A percentile compares a stretch with the other conserved stretches of the same genome.
Conservation (phyloP, 768 basidiomycete species). For the Amyloporia xantha region DNA sequence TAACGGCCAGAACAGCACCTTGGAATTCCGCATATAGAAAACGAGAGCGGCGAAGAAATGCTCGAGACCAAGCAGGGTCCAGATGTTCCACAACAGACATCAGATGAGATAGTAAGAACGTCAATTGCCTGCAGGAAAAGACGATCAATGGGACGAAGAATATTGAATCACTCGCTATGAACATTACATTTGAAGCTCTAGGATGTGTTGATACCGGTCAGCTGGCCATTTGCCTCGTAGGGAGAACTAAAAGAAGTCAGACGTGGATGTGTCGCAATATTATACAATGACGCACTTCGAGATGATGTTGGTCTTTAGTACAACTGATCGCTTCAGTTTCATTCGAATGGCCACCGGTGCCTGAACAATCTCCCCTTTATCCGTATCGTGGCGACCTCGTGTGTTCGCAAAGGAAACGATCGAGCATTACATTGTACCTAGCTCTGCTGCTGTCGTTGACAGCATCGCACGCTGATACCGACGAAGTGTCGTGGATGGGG, state of each 20-base stretch:
- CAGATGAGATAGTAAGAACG: constrained; percentile 64
- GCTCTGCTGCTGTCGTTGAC: constrained; percentile 57
- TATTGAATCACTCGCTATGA: background rate
- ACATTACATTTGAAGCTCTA: constrained; percentile 58
- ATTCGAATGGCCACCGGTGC: constrained; percentile 65
- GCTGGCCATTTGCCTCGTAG: constrained; percentile 74
- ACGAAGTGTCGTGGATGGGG: constrained; percentile 69
- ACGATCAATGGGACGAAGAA: background rate
- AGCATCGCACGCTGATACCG: constrained; percentile 65
- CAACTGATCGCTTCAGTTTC: constrained; percentile 59
- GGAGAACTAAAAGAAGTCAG: constrained; percentile 46
- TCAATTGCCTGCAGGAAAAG: constrained; percentile 45
- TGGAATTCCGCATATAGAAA: constrained; percentile 77
- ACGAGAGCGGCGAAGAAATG: constrained; percentile 70
- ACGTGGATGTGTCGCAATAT: background rate
- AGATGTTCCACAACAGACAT: constrained; percentile 67
- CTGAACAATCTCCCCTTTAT: constrained; percentile 49
- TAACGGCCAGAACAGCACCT: constrained; percentile 78
- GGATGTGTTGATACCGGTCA: constrained; percentile 63
- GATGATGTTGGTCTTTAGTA: constrained; percentile 48
- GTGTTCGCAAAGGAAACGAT: constrained; percentile 67
- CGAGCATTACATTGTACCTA: constrained; percentile 70
- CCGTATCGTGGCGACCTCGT: constrained; percentile 34
- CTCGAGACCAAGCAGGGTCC: constrained; percentile 71
- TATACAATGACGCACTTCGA: constrained; percentile 52